phyloP scores from a whole-genome alignment of 2,329 filamentous ascomycete genomes.

The Alternaria viburni region DNA sequence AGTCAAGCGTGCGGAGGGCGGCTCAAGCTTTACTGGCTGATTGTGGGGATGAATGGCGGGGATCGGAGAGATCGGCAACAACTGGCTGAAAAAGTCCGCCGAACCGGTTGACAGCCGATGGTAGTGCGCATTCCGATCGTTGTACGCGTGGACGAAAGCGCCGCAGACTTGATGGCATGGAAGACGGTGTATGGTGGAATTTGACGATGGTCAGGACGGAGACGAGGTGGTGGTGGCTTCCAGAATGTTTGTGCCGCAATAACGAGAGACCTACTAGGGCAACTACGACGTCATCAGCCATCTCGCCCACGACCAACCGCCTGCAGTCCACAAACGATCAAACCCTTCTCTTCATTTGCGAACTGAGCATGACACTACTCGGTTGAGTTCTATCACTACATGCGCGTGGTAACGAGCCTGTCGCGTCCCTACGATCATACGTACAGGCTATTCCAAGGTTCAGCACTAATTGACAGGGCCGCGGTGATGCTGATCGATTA shows the following conservation, averaged over 20 bases:
- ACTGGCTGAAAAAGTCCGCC: not conserved
- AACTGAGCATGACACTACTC: not conserved
- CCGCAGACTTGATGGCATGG: not conserved
- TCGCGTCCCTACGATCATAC: not conserved
- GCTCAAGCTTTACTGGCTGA: not conserved
- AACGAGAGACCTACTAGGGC: not conserved
- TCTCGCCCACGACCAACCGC: not conserved
- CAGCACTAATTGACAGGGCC: not conserved
- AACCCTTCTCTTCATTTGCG: no score
- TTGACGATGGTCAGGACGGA: not conserved
- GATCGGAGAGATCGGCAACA: conserved; percentile 1
- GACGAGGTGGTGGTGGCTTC: not conserved
- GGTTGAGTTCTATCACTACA: no score
- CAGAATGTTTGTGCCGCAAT: not conserved
- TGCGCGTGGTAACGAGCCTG: not conserved
- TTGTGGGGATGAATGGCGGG: conserved; percentile 3
- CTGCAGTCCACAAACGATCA: no score
- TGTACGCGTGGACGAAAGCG: not conserved
- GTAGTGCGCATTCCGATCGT: not conserved
- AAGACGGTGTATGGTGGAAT: not conserved
- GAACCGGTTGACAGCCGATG: not conserved
- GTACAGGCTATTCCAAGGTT: not conserved
- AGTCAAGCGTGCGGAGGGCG: conserved; percentile 10
- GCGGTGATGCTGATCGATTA: not conserved
- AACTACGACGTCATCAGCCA: not conserved